Evolutionary conservation across 2,329 filamentous ascomycete species (phyloP).

Genomic region (Fusarium papillatum): DNA sequence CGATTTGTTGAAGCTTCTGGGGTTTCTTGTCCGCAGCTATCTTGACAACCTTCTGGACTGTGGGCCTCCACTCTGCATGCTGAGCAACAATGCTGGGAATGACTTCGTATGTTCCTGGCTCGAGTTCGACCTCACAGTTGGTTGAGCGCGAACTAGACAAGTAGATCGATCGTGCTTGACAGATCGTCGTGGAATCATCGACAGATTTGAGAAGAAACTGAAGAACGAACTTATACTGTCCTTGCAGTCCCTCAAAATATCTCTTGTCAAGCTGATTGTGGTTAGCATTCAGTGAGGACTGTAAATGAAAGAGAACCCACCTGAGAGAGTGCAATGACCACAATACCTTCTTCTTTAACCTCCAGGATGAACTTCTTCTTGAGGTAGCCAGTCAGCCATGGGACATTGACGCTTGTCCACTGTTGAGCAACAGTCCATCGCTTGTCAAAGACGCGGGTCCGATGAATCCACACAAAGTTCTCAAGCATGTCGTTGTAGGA

Average conservation of each 20-base stretch:
- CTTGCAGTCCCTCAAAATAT: constrained; percentile 60
- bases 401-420: constrained; percentile 58
- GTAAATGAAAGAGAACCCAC: constrained; percentile 18
- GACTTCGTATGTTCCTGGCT: constrained; percentile 77
- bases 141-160: constrained; percentile 68
- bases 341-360: constrained; percentile 55
- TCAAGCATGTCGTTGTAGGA: constrained; percentile 58
- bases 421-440: constrained; percentile 60
- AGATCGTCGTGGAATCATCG: constrained; percentile 30
- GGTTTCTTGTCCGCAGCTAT: constrained; percentile 60
- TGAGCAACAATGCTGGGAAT: constrained; percentile 76
- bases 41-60: constrained; percentile 72
- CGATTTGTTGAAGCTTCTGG: constrained; percentile 74
- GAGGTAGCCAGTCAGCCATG: constrained; percentile 61
- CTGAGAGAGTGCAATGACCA: constrained; percentile 59
- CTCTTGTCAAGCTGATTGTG: constrained; percentile 56
- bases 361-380: constrained; percentile 59
- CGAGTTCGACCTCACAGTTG: constrained; percentile 79
- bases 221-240: constrained; percentile 58
- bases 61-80: constrained; percentile 56
- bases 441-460: constrained; percentile 61
- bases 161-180: constrained; percentile 38
- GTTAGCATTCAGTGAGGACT: constrained; percentile 9
- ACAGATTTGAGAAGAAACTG: constrained; percentile 56
- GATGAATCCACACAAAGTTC: constrained; percentile 59